phyloP scores from a whole-genome alignment of 495 filamentous ascomycete species.

The Hypomontagnella submonticulosa region DNA sequence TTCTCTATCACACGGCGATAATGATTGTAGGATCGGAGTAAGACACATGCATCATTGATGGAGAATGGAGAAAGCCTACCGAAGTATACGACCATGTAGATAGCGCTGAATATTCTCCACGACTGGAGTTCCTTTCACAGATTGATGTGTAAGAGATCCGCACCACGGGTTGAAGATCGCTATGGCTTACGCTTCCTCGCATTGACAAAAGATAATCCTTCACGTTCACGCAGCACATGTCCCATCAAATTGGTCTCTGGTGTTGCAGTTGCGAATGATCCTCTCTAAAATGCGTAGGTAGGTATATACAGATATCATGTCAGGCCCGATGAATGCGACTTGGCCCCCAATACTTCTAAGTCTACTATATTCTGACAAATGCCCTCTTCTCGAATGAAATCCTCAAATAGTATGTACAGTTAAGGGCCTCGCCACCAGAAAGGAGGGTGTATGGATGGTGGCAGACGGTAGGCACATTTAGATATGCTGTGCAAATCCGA shows the following conservation, averaged over 20 bases:
- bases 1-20: too few species aligned
- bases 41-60: too few species aligned
- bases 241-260: not conserved
- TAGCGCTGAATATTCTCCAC: too few species aligned
- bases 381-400: constrained; percentile 13
- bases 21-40: not conserved
- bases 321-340: constrained; percentile 1
- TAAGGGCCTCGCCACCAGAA: constrained; percentile 6
- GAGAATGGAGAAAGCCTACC: too few species aligned
- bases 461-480: constrained; percentile 30
- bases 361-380: constrained; percentile 28
- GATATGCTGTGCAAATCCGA: constrained; percentile 69
- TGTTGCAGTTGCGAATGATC: constrained; percentile 26
- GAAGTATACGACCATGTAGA: too few species aligned
- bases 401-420: constrained; percentile 39
- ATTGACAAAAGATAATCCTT: not conserved
- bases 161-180: too few species aligned
- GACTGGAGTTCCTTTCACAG: too few species aligned
- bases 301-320: constrained; percentile 30
- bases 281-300: constrained; percentile 28
- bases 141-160: too few species aligned
- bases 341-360: constrained; percentile 18
- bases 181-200: not conserved
- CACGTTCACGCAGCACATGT: not conserved
- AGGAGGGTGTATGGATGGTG: constrained; percentile 8